Percentiles rank a stretch among this genome's conserved stretches.
Conservation (phyloP, 305 asterid species). For the Fraxinus floribunda region DNA sequence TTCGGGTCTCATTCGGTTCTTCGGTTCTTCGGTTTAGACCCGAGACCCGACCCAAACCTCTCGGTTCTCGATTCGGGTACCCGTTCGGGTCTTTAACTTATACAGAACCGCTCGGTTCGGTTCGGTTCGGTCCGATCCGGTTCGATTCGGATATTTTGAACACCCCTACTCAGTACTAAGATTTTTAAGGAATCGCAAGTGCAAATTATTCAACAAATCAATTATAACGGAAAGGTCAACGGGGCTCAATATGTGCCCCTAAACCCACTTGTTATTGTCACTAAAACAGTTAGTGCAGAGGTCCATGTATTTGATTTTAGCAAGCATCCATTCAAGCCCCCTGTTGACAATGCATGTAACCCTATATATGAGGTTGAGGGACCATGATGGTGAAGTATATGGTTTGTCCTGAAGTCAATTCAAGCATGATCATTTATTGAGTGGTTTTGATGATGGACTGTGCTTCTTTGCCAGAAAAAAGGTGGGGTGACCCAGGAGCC, state of each 20-base stretch:
- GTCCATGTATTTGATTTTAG: constrained; percentile 82
- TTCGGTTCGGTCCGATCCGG: too few species aligned
- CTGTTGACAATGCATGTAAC: constrained; percentile 77
- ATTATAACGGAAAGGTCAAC: constrained; percentile 92
- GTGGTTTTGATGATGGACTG: too few species aligned
- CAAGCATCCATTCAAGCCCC: constrained; percentile 88
- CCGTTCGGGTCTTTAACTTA: too few species aligned
- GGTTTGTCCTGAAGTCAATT: constrained; percentile 89
- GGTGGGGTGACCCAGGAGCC: too few species aligned
- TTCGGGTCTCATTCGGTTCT: too few species aligned
- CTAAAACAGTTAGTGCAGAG: constrained; percentile 86
- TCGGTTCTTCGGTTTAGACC: too few species aligned
- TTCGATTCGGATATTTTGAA: too few species aligned
- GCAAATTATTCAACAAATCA: constrained; percentile 85
- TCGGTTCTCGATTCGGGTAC: too few species aligned
- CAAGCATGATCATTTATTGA: background rate
- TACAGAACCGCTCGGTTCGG: too few species aligned
- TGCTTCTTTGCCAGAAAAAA: too few species aligned
- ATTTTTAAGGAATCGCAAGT: constrained; percentile 37
- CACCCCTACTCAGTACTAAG: too few species aligned
- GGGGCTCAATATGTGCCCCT: constrained; percentile 94
- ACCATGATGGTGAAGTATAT: constrained; percentile 80
- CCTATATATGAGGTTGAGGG: constrained; percentile 83
- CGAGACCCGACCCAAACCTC: too few species aligned
- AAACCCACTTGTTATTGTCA: constrained; percentile 67